Evolutionary conservation across 805 yeast genomes (phyloP), one percentile per base, ranked within the genome.

Genomic region (Cyberlindnera galapagoensis): DNA sequence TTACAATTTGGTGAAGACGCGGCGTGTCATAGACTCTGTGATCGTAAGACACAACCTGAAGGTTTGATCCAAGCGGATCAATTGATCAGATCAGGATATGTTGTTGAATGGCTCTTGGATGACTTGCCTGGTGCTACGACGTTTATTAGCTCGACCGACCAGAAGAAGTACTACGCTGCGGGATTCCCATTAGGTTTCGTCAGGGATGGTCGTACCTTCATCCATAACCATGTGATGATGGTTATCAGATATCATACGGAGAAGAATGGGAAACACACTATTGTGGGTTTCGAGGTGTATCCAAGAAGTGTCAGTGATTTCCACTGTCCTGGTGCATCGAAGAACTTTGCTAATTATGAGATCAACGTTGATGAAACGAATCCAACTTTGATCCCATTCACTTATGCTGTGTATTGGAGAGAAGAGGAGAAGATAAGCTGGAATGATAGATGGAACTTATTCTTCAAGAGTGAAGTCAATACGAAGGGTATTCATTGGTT

Each of bases 121-220:
- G 83, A 78, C 15, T 60, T 86, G 21, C 95, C 95, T 0, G 94
- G 92, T 7, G 90, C 95, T 2, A 85, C 95, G 1, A 80, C 94
- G 0, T 81, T 79, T 43, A 71, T 79, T 21, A 68, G 74, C 18
- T 69, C 71, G 7, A 72, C 68, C 9, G 69, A 69, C 29, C 64
- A 71, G 13, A 71, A 73, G 42, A 76, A 81, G 46, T 82, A 80
- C 56, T 86, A 86, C 46, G 80, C 86, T 5, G 75, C 92, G 4
- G 96, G 95, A 3, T 86, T 87, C 59, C 88, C 94, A 3, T 54
- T 86, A 21, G 96, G 96, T 0, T 79, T 71, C 44, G 73, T 71
- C 14, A 71, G 69, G 42, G 61, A 73, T 38, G 78, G 66, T n/a
- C 69, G 69, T 30, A 62, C 77, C 5, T 81, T 73, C 50, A 40